phyloP scores from a whole-genome alignment of 805 yeast genomes.

The Myxozyma udenii region DNA sequence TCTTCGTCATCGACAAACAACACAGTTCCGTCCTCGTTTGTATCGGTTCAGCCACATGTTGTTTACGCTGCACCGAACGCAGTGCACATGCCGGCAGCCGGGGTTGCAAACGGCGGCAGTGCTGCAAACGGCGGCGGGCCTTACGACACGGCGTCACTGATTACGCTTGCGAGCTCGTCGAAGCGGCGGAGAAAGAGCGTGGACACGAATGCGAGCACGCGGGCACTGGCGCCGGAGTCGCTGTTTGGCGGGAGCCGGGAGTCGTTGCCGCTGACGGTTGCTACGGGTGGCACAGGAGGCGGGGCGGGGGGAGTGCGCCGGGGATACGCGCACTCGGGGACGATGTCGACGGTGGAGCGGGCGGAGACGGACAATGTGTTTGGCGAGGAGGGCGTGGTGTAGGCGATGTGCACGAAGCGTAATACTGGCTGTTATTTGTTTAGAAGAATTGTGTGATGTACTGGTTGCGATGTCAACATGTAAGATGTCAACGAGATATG shows the following conservation, averaged over 20 bases:
- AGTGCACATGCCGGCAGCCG: neutral
- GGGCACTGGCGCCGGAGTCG: conserved; percentile 29
- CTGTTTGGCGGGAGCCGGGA: conserved; percentile 28
- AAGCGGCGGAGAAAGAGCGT: conserved; percentile 28
- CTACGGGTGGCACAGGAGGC: conserved; percentile 11
- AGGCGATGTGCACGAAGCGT: too few species aligned
- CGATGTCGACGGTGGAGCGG: too few species aligned
- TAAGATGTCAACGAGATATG: too few species aligned
- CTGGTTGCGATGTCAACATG: too few species aligned
- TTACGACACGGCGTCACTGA: conserved; percentile 27
- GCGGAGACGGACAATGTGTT: conserved; percentile 10
- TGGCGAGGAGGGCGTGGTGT: conserved; percentile 16
- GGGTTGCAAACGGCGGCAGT: neutral
- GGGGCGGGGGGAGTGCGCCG: conserved; percentile 4
- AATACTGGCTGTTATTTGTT: too few species aligned
- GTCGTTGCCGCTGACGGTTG: conserved; percentile 26
- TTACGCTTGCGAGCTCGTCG: conserved; percentile 28
- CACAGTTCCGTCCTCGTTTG: conserved; percentile 22
- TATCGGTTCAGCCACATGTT: conserved; percentile 19
- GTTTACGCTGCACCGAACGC: neutral
- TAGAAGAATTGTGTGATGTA: too few species aligned
- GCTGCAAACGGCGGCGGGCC: neutral
- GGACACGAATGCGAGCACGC: conserved; percentile 29
- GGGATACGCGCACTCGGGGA: neutral
- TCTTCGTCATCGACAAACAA: conserved; percentile 24